Percentiles rank a stretch among this genome's conserved stretches.
These are phyloP conservation scores for Halophytophthora polymorphica DNA, from an alignment of 352 stramenopile genomes.

Conservation along the genomic window DNA sequence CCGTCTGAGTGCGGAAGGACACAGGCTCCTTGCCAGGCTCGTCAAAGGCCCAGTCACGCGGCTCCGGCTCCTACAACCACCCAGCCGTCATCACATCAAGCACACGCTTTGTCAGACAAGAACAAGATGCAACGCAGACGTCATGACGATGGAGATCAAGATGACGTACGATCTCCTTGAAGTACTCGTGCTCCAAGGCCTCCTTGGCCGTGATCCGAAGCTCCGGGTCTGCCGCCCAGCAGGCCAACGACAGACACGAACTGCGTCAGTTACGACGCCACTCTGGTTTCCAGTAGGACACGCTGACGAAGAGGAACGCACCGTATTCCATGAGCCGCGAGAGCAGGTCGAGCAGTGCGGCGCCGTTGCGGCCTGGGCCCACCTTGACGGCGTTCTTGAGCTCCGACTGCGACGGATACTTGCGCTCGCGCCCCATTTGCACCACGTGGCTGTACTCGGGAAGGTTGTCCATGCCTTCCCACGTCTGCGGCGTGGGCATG, in stretches of 20 bases:
- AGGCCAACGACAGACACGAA: conserved; percentile 1
- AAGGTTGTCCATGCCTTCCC: conserved; percentile 80
- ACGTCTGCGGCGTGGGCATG: conserved; percentile 80
- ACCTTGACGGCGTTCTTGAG: conserved; percentile 86
- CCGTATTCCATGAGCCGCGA: conserved; percentile 81
- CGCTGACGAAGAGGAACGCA: no score
- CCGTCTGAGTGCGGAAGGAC: conserved; percentile 80
- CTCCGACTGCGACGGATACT: conserved; percentile 81
- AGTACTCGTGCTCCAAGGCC: conserved; percentile 93
- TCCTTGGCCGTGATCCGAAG: conserved; percentile 89
- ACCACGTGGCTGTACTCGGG: conserved; percentile 82
- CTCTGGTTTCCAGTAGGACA: no score
- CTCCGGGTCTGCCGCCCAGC: conserved; percentile 65
- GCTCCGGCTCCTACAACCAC: conserved; percentile 78
- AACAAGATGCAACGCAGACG: no score
- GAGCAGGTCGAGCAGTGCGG: conserved; percentile 74
- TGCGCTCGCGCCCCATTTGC: conserved; percentile 81
- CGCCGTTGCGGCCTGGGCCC: conserved; percentile 61
- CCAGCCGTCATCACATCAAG: conserved; percentile 5
- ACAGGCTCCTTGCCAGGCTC: conserved; percentile 85
- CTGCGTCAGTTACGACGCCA: no score
- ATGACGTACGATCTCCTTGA: conserved; percentile 80
- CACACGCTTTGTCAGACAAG: background rate
- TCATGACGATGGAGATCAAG: no score
- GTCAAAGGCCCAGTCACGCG: conserved; percentile 84